Base-by-base conservation (phyloP, 2,329 filamentous ascomycete species). In the Dothistroma pini region DNA sequence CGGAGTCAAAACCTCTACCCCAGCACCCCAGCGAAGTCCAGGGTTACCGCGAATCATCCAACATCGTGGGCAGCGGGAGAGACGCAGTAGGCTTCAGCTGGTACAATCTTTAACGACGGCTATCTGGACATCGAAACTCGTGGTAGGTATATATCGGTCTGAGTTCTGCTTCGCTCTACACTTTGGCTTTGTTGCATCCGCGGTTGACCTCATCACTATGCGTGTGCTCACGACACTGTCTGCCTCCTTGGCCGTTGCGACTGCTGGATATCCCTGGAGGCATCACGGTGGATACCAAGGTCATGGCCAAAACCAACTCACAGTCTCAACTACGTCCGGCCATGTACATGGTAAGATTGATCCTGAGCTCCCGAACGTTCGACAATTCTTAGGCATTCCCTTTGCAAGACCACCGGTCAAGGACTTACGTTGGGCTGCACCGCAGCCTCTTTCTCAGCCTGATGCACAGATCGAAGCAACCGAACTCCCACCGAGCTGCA, bases 341-440 rank as follows among this genome's bases (percentile, higher is more conserved):
- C 56, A 41, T 47, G 44, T 52, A 2, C 59, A 58, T 19, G 59
- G 59, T 21, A 61, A 55, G 56, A 58, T 61, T 16, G 59, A 66
- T 49, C 29, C 52, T 31, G 41, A 31, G 11, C 31, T 60, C 14
- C 62, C 60, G 7, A 63, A 62, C 29, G 65, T 67, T 7, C 56
- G 63, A 51, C 63, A 76, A 34, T 77, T 74, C 44, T 58, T 77
- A 35, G 75, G 74, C 32, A 74, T 76, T 44, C 71, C 70, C 10
- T 77, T 74, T 56, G 75, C 71, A 0, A 64, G 71, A 61, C 68
- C 74, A 19, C 74, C 75, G 11, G 62, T 74, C 6, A 74, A 71
- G 9, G 63, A 70, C 32, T 63, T 75, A 38, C 68, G 75, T 41
- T 77, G 75, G 57, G 72, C 72, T 10, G 41, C 66, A 41, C 66